These are phyloP conservation scores for Withania somnifera DNA, from an alignment of 305 asterid genomes.

Conservation along the genomic window DNA sequence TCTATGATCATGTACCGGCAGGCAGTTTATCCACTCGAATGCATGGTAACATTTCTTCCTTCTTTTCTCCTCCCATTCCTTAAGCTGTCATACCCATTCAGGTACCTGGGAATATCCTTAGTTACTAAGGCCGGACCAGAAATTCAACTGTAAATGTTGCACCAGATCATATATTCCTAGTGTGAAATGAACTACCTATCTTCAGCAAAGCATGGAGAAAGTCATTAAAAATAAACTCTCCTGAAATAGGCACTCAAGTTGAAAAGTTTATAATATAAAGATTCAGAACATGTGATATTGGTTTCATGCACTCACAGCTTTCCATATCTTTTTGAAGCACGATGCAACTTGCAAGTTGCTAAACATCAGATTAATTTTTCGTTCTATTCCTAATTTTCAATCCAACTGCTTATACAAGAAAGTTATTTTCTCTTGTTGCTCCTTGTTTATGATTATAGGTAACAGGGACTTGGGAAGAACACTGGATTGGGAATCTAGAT, in stretches of 20 bases:
- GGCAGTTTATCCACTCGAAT: slow-evolving; percentile 56
- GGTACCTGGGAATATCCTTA: not conserved
- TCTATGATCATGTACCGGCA: slow-evolving; percentile 34
- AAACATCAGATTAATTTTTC: not conserved
- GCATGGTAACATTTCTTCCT: slow-evolving; percentile 34
- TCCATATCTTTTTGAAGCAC: not conserved
- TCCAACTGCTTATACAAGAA: not conserved
- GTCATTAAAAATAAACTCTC: not conserved
- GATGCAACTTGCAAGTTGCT: not conserved
- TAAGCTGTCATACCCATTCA: not conserved
- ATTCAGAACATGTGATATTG: not conserved
- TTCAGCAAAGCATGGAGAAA: not conserved
- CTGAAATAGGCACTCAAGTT: not conserved
- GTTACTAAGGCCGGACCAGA: not conserved
- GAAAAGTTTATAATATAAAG: not conserved
- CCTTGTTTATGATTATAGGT: slow-evolving; percentile 27
- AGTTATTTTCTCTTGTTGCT: not conserved
- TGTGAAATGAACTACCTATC: not conserved
- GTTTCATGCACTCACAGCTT: not conserved
- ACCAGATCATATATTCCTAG: not conserved
- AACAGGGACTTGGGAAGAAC: slow-evolving; percentile 37
- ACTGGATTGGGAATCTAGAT: slow-evolving; percentile 65
- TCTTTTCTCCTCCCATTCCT: not conserved
- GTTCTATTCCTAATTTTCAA: not conserved
- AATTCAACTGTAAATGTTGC: not conserved